Base-by-base conservation (phyloP, 2,329 filamentous ascomycete genomes). In the Hymenoscyphus infarciens region DNA sequence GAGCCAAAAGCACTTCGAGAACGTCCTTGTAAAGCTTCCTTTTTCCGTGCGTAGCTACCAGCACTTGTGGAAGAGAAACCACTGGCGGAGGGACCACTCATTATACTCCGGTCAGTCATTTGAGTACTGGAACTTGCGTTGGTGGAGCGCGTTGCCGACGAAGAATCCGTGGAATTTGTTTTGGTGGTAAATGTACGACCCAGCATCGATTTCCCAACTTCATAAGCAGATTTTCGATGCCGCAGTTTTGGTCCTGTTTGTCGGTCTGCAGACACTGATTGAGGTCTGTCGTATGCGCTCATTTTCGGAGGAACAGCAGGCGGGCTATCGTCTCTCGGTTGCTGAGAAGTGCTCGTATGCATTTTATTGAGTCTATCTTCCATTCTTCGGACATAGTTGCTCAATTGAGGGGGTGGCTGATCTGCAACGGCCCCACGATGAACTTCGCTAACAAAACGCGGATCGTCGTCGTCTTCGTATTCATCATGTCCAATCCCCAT, bases 11-110 rank as follows among this genome's bases (percentile, higher is more conserved):
- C 85, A 71, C 88, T 91, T 66, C 86, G 84, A 16, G 88, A 82
- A 65, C 87, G 76, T 73, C 68, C 76, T 72, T 81, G 76, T 72
- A 72, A 55, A 16, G 67, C 67, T 59, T 75, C 76, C 67, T 88
- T 89, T 72, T 90, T 90, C 65, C 93, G 86, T 33, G 92, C 93
- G 67, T 96, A 86, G 76, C 94, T 98, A 60, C 93, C 95, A 16
- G 95, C 95, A 76, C 95, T 98, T 16, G 95, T 98, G 58, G 92
- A 91, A 75, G 94, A 98, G 76, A 97, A 92, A 13, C 85, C 94
- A 58, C 93, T 88, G 0, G 95, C 95, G 60, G 95, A 98, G 59
- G 86, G 83, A 2, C 94, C 95, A 74, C 94, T 98, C 94, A 97
- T 97, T 53, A 99, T 76, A 71, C 91, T 98, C 70, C 89, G 86